phyloP scores from a whole-genome alignment of 352 stramenopile genomes.

The Aphanomyces stellatus region DNA sequence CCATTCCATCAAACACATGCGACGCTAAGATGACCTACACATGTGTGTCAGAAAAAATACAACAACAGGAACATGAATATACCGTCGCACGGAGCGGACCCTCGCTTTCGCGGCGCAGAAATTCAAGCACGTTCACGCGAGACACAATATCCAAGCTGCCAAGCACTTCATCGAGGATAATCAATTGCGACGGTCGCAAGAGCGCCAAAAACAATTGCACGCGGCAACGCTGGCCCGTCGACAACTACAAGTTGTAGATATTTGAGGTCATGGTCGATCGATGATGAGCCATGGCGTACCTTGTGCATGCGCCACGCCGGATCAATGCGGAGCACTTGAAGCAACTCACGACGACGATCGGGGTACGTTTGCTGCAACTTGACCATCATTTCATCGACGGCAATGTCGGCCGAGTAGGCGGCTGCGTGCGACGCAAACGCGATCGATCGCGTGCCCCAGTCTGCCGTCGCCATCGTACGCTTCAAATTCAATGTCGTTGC shows the following conservation, averaged over 20 bases:
- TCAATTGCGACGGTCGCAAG: constrained; percentile 93
- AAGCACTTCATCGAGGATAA: constrained; percentile 97
- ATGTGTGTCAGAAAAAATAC: too few species aligned
- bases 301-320: constrained; percentile 83
- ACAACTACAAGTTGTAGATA: too few species aligned
- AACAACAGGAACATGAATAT: too few species aligned
- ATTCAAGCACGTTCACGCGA: constrained; percentile 89
- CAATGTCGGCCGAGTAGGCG: constrained; percentile 91
- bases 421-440: constrained; percentile 89
- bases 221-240: constrained; percentile 74
- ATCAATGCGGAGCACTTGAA: constrained; percentile 94
- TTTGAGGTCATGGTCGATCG: not conserved
- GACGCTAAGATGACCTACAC: constrained; percentile 67
- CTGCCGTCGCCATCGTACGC: constrained; percentile 91
- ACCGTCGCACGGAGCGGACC: constrained; percentile 39
- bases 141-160: constrained; percentile 95
- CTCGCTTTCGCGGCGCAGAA: constrained; percentile 83
- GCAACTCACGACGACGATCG: constrained; percentile 88
- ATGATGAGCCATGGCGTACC: not conserved
- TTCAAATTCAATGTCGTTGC: constrained; percentile 92
- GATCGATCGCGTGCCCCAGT: constrained; percentile 94
- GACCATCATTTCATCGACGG: constrained; percentile 95
- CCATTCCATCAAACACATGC: constrained; percentile 98
- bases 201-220: constrained; percentile 96
- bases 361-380: constrained; percentile 90